Evolutionary conservation across 768 basidiomycete genomes (phyloP).

Genomic region (Wakefieldia striispora): DNA sequence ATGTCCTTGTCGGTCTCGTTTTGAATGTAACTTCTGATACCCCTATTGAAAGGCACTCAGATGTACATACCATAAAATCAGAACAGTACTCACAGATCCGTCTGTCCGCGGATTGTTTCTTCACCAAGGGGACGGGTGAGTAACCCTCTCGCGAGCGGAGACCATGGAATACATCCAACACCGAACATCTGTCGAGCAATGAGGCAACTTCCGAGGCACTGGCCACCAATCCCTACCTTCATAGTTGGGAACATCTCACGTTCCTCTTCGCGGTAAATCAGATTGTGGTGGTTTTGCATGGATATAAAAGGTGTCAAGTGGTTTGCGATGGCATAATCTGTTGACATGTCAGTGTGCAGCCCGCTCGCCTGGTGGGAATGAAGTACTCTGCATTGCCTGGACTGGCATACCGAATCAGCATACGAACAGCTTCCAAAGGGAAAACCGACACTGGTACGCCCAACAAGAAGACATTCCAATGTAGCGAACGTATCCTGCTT

Average conservation of each 20-base stretch:
- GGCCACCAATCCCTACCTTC: constrained; percentile 2
- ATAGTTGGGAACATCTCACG: constrained; percentile 54
- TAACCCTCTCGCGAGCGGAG: constrained; percentile 38
- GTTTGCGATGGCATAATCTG: constrained; percentile 41
- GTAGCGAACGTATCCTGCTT: constrained; percentile 47
- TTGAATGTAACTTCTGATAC: constrained; percentile 21
- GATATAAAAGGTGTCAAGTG: constrained; percentile 55
- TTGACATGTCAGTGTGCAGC: neutral
- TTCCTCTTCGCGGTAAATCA: constrained; percentile 62
- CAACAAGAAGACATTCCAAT: constrained; percentile 44
- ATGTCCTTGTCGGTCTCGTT: constrained; percentile 24
- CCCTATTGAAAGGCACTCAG: constrained; percentile 18
- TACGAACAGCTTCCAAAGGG: neutral
- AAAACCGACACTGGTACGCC: constrained; percentile 37
- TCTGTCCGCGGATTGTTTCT: constrained; percentile 24
- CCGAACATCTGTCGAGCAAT: constrained; percentile 44
- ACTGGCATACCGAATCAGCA: constrained; percentile 20
- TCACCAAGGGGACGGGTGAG: constrained; percentile 34
- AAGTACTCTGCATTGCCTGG: constrained; percentile 40
- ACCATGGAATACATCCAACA: constrained; percentile 47
- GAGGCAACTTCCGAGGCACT: constrained; percentile 43
- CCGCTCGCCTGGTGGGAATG: neutral
- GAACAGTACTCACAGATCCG: constrained; percentile 19
- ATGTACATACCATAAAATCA: neutral
- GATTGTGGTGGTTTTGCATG: constrained; percentile 62